These are phyloP conservation scores for Nakazawaea ernobii DNA, from an alignment of 805 yeast species.

Conservation along the genomic window DNA sequence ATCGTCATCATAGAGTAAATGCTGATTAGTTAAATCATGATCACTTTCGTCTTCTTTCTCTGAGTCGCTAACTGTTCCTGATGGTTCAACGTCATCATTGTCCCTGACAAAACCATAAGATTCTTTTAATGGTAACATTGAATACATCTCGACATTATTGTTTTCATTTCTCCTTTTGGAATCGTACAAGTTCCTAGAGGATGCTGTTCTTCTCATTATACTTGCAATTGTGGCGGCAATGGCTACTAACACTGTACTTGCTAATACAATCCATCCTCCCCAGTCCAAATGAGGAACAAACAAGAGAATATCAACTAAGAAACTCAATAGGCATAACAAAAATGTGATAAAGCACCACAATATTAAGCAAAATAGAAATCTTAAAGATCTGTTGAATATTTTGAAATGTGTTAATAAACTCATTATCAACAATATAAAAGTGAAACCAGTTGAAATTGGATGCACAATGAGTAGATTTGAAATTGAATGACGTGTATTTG, in stretches of 20 bases:
- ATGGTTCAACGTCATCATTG: not conserved
- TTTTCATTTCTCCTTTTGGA: conserved; percentile 11
- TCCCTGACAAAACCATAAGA: conserved; percentile 14
- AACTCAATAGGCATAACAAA: conserved; percentile 62
- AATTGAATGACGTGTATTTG: conserved; percentile 51
- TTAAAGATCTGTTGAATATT: conserved; percentile 25
- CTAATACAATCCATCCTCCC: conserved; percentile 81
- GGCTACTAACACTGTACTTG: conserved; percentile 61
- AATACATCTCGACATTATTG: conserved; percentile 6
- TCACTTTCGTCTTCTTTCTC: conserved; percentile 5
- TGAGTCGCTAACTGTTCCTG: not conserved
- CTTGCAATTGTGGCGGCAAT: conserved; percentile 62
- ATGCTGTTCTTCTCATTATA: conserved; percentile 62
- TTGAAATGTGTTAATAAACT: conserved; percentile 34
- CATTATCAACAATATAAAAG: conserved; percentile 38
- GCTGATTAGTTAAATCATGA: conserved; percentile 1
- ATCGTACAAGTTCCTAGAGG: conserved; percentile 34
- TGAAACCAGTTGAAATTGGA: conserved; percentile 54
- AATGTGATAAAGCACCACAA: conserved; percentile 64
- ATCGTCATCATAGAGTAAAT: conserved; percentile 5
- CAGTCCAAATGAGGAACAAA: conserved; percentile 73
- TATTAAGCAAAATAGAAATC: conserved; percentile 45
- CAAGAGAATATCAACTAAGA: conserved; percentile 74
- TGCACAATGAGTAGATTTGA: conserved; percentile 63
- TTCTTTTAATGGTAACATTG: conserved; percentile 8